Evolutionary conservation across 495 filamentous ascomycete genomes (phyloP).

Genomic region (Aspergillus heteromorphus): DNA sequence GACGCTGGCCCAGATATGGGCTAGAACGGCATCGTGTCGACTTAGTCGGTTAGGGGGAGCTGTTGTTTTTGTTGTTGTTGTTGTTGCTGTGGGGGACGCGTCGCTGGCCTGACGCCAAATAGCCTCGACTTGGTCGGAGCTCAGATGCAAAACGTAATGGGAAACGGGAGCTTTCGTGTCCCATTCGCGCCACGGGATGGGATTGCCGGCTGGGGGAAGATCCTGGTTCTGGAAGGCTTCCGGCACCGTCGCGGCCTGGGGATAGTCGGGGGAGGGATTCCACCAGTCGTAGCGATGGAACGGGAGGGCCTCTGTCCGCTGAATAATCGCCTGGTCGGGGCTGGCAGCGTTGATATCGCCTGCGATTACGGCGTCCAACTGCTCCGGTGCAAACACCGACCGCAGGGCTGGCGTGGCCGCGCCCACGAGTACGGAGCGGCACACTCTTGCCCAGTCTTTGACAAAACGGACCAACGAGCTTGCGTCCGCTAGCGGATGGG

Average conservation of each 20-base stretch:
- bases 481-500: constrained; percentile 47
- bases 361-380: constrained; percentile 21
- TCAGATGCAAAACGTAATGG: constrained; percentile 22
- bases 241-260: constrained; percentile 8
- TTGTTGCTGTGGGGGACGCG: background rate
- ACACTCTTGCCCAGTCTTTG: constrained; percentile 36
- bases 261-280: constrained; percentile 12
- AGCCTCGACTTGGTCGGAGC: constrained; percentile 10
- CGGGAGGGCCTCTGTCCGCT: constrained; percentile 15
- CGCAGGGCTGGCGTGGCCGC: constrained; percentile 2
- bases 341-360: constrained; percentile 25
- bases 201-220: constrained; percentile 9
- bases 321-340: constrained; percentile 14
- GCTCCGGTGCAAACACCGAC: constrained; percentile 24
- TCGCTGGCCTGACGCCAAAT: constrained; percentile 11
- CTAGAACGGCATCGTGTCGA: constrained; percentile 28
- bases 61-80: background rate
- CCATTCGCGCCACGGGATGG: constrained; percentile 26
- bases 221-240: constrained; percentile 12
- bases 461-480: constrained; percentile 40
- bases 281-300: constrained; percentile 33
- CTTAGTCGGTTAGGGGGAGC: constrained; percentile 20
- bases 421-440: constrained; percentile 11
- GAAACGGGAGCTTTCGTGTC: constrained; percentile 16
- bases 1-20: constrained; percentile 28